These are phyloP conservation scores for Rosa chinensis DNA, from an alignment of 306 rosid genomes.

Conservation along the genomic window DNA sequence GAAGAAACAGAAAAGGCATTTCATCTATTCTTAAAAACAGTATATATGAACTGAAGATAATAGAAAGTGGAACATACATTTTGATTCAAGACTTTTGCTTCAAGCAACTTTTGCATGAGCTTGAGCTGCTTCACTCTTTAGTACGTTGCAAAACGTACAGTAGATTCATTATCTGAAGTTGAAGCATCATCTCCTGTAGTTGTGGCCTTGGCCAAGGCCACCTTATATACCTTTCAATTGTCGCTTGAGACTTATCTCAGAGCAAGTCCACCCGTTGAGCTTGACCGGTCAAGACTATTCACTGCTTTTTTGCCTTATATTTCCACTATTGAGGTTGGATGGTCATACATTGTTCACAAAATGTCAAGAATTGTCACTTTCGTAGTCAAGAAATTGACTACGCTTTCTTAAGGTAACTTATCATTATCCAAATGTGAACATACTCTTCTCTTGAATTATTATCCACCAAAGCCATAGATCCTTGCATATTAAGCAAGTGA, in stretches of 20 bases:
- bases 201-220: no score
- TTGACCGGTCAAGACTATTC: no score
- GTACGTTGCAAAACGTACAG: conserved; percentile 18
- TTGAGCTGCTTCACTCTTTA: conserved; percentile 48
- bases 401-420: neutral
- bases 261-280: no score
- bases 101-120: conserved; percentile 50
- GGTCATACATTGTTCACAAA: no score
- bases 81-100: conserved; percentile 33
- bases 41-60: neutral
- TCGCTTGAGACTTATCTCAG: no score
- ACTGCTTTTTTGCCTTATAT: no score
- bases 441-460: neutral
- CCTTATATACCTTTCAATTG: no score
- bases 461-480: neutral
- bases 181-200: no score
- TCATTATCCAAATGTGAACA: neutral
- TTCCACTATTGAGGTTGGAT: no score
- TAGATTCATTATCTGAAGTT: neutral
- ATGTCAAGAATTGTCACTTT: no score
- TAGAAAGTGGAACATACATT: conserved; percentile 39
- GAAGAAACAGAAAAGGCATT: neutral
- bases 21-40: no score
- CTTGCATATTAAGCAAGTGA: neutral
- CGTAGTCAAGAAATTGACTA: no score